A percentile compares a stretch with the other conserved stretches of the same genome.
phyloP scores from a whole-genome alignment of 257 asterid species.

The Misopates orontium region DNA sequence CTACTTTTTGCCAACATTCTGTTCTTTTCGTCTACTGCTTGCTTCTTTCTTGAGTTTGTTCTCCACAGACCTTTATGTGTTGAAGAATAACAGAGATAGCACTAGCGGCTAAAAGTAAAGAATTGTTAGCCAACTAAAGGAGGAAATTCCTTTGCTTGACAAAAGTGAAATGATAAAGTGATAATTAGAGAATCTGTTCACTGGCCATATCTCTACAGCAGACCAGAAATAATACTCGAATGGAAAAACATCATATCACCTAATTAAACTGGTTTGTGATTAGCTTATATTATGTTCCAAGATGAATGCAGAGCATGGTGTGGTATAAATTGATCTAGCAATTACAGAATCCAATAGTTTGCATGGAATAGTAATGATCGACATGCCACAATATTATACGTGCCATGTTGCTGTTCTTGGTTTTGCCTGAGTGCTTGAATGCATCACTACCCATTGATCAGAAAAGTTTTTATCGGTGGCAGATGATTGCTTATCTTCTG shows the following conservation, averaged over 20 bases:
- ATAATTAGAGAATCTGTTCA: conserved; percentile 25
- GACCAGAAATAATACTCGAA: too few relatives aligned
- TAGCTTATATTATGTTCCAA: not conserved
- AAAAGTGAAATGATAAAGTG: conserved; percentile 24
- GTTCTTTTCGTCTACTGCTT: conserved; percentile 20
- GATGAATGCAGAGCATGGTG: not conserved
- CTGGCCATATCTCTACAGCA: conserved; percentile 16
- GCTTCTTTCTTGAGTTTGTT: conserved; percentile 19
- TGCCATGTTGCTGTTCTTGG: not conserved
- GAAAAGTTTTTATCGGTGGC: conserved; percentile 28
- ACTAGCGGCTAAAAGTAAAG: conserved; percentile 15
- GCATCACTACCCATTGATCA: not conserved
- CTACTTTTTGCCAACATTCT: conserved; percentile 24
- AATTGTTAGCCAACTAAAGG: not conserved
- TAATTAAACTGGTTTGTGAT: too few relatives aligned
- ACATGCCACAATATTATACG: too few relatives aligned
- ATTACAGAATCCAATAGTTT: too few relatives aligned
- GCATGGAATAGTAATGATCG: too few relatives aligned
- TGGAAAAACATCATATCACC: too few relatives aligned
- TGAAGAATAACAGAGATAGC: conserved; percentile 7
- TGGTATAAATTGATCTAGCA: too few relatives aligned
- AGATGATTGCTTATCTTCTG: conserved; percentile 82
- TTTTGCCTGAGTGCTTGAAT: too few relatives aligned
- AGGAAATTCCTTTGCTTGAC: conserved; percentile 24
- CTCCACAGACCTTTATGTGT: conserved; percentile 8